A percentile compares a stretch with the other conserved stretches of the same genome.
These are phyloP conservation scores for Leucocoprinus birnbaumii DNA, from an alignment of 768 basidiomycete genomes.

Conservation along the genomic window DNA sequence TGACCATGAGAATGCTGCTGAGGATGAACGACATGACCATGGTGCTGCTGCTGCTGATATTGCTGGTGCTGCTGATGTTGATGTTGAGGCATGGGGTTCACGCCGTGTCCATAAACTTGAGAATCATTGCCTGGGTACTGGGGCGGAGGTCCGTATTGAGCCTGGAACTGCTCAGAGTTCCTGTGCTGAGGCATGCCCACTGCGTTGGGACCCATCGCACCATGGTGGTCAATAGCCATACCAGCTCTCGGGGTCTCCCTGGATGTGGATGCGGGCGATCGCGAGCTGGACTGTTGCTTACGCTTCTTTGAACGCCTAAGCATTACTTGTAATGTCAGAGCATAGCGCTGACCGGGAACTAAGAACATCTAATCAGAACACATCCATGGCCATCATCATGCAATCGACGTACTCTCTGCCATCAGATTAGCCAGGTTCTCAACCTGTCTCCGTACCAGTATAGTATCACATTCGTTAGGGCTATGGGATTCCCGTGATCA, in stretches of 20 bases:
- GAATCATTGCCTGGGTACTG: constrained; percentile 25
- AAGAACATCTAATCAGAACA: constrained; percentile 5
- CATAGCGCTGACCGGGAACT: constrained; percentile 95
- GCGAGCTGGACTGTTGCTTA: constrained; percentile 49
- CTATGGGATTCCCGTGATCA: constrained; percentile 30
- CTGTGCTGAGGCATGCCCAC: constrained; percentile 30
- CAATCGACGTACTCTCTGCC: constrained; percentile 61
- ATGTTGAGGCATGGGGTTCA: constrained; percentile 1
- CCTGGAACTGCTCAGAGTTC: constrained; percentile 50
- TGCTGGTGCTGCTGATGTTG: constrained; percentile 17
- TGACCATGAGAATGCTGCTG: constrained; percentile 11
- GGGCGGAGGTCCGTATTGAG: constrained; percentile 48
- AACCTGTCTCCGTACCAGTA: constrained; percentile 71
- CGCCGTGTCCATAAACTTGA: constrained; percentile 20
- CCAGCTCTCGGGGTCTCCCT: constrained; percentile 26
- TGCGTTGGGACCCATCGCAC: constrained; percentile 21
- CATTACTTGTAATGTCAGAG: constrained; percentile 86
- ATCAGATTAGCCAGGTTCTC: constrained; percentile 76
- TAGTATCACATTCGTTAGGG: constrained; percentile 79
- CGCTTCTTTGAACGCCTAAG: constrained; percentile 73
- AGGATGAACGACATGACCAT: constrained; percentile 1
- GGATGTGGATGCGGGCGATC: constrained; percentile 53
- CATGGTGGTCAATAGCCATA: constrained; percentile 41
- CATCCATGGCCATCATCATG: not conserved
- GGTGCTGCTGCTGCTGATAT: constrained; percentile 11